phyloP scores from a whole-genome alignment of 108 stramenopile genomes.

The Cyclotella baltica region DNA sequence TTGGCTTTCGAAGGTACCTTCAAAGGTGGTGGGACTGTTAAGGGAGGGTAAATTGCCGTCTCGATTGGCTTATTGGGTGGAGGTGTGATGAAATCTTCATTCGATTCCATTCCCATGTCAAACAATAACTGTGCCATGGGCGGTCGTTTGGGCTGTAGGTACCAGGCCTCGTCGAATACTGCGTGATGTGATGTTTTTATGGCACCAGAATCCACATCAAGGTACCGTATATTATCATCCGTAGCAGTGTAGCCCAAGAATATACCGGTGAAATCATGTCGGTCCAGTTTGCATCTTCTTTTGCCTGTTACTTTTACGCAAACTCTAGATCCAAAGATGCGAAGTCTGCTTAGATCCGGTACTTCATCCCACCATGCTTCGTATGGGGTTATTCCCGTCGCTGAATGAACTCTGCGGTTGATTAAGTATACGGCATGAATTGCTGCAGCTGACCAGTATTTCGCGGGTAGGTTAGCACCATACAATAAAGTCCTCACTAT shows the following conservation, averaged over 20 bases:
- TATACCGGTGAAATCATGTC: constrained; percentile 13
- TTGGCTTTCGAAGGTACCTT: too few relatives aligned
- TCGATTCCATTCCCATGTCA: constrained; percentile 13
- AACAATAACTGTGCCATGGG: constrained; percentile 21
- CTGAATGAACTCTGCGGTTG: not conserved
- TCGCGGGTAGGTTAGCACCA: not conserved
- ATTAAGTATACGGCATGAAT: constrained; percentile 3
- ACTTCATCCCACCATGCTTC: constrained; percentile 9
- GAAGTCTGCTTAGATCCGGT: not conserved
- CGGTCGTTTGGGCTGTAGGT: constrained; percentile 10
- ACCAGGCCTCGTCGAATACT: constrained; percentile 35
- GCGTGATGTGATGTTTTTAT: constrained; percentile 20
- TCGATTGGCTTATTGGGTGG: not conserved
- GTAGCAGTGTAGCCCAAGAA: constrained; percentile 13
- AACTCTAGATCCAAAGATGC: constrained; percentile 17
- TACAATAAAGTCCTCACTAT: not conserved
- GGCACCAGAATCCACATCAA: constrained; percentile 11
- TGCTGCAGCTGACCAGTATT: constrained; percentile 7
- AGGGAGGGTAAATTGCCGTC: not conserved
- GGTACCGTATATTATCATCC: constrained; percentile 15
- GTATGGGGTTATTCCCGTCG: constrained; percentile 4
- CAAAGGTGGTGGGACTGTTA: too few relatives aligned
- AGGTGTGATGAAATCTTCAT: not conserved
- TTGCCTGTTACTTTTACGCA: constrained; percentile 15
- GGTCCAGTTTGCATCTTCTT: not conserved